These are phyloP conservation scores for Colletotrichum cordylinicola DNA, from an alignment of 2,329 filamentous ascomycete genomes.

Conservation along the genomic window DNA sequence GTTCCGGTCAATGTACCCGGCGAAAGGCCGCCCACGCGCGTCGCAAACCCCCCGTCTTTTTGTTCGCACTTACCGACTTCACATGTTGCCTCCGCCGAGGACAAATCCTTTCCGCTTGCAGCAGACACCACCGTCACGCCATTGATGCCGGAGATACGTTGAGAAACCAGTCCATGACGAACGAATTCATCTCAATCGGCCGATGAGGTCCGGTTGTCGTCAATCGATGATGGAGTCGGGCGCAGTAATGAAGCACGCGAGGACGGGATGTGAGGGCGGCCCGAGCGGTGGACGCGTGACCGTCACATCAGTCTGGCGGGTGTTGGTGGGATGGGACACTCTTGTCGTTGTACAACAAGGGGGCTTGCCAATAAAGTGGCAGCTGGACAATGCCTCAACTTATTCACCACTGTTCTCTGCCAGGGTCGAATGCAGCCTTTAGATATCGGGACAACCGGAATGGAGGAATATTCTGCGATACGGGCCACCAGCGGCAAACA, in stretches of 20 bases:
- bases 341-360: neutral
- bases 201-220: neutral
- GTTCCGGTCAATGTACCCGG: neutral
- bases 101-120: neutral
- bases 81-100: neutral
- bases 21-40: neutral
- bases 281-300: neutral
- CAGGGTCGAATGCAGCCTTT: neutral
- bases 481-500: neutral
- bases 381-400: neutral
- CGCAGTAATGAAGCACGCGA: neutral
- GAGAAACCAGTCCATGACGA: neutral
- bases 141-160: neutral
- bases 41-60: neutral
- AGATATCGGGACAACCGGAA: neutral
- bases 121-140: neutral
- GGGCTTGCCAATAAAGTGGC: neutral
- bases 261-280: slow-evolving; percentile 10
- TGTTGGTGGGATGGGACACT: neutral
- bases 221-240: neutral
- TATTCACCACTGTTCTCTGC: neutral
- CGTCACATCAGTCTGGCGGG: neutral
- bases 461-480: neutral
- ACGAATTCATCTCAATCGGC: neutral
- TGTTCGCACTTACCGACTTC: neutral